Conservation (phyloP, 331 rosid species). For the Malus hybrid region DNA sequence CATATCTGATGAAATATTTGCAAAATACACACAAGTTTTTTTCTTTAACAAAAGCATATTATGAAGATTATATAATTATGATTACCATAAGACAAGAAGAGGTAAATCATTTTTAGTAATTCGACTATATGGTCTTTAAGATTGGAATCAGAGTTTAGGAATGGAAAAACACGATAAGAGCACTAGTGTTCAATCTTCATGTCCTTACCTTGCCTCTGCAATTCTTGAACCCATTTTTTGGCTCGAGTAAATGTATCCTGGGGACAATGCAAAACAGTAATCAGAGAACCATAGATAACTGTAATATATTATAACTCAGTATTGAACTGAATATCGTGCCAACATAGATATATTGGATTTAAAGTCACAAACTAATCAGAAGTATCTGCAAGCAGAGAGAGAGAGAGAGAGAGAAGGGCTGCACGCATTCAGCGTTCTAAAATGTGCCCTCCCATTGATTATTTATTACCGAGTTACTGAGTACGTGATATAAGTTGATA, state of each 20-base stretch:
- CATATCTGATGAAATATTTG: not conserved
- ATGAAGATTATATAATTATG: not conserved
- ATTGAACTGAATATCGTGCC: no score
- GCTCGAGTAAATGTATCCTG: conserved; percentile 77
- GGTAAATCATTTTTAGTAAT: not conserved
- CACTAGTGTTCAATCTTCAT: not conserved
- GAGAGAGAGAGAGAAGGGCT: not conserved
- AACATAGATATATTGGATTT: no score
- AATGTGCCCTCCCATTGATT: not conserved
- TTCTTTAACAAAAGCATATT: not conserved
- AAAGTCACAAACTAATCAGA: not conserved
- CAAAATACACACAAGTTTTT: not conserved
- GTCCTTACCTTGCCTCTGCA: conserved; percentile 59
- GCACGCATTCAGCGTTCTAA: not conserved
- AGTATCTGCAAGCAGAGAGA: no score
- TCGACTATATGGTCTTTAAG: not conserved
- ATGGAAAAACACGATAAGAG: not conserved
- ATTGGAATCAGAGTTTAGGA: not conserved
- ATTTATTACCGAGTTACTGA: no score
- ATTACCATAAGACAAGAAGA: not conserved
- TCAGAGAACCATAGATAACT: not conserved
- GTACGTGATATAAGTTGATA: no score
- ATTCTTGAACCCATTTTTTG: conserved; percentile 78
- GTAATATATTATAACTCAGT: no score
- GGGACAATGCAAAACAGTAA: not conserved